phyloP scores from a whole-genome alignment of 1,284 basidiomycete genomes.

The Singerocomus rubriflavus region DNA sequence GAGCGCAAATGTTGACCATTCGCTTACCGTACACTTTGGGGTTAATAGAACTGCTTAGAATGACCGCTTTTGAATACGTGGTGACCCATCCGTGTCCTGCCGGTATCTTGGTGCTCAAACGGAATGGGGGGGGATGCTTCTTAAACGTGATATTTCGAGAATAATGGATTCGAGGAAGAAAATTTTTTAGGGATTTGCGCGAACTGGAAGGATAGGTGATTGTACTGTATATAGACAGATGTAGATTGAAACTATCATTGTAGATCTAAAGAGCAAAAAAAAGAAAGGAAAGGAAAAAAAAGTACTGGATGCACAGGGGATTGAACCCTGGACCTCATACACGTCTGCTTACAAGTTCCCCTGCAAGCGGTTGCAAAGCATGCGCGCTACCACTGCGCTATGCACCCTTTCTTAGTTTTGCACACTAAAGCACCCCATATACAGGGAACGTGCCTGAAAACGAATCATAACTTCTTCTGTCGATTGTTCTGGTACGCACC shows the following conservation, averaged over 20 bases:
- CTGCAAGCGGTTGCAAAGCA: constrained; percentile 29
- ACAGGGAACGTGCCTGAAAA: no score
- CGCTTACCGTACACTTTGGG: constrained; percentile 6
- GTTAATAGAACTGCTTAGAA: constrained; percentile 15
- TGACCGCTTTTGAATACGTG: neutral
- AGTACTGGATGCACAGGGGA: constrained; percentile 33
- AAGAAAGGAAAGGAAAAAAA: constrained; percentile 4
- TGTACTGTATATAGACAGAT: no score
- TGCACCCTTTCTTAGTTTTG: constrained; percentile 16
- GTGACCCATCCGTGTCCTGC: no score
- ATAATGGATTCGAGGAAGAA: neutral
- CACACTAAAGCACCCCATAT: no score
- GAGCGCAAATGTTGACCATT: neutral
- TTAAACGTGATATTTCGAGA: neutral
- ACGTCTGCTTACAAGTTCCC: constrained; percentile 9
- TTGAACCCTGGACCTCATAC: constrained; percentile 37
- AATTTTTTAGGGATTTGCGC: no score
- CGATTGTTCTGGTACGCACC: no score
- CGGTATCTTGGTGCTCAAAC: neutral
- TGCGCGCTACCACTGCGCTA: constrained; percentile 39
- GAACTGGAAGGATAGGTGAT: neutral
- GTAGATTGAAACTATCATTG: no score
- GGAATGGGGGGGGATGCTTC: neutral
- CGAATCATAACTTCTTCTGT: no score
- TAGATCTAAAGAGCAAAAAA: no score